A percentile compares a stretch with the other conserved stretches of the same genome.
Conservation (phyloP, 805 yeast species). For the Yamadazyma insecticola region DNA sequence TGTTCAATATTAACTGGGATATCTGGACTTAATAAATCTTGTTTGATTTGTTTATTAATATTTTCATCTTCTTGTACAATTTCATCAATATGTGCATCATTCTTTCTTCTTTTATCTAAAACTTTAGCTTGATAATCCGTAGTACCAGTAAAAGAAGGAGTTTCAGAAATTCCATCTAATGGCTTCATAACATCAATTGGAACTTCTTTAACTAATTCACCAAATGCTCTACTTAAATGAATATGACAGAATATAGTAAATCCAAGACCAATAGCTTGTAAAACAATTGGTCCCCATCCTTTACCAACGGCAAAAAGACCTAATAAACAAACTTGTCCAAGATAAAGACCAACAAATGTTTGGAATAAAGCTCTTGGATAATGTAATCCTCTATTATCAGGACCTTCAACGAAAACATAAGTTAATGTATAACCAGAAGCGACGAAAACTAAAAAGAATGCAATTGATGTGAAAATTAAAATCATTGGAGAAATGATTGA, state of each 20-base stretch:
- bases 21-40: constrained; percentile 13
- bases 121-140: constrained; percentile 32
- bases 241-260: constrained; percentile 67
- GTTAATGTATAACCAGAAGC: constrained; percentile 76
- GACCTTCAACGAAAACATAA: constrained; percentile 61
- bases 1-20: constrained; percentile 10
- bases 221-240: constrained; percentile 62
- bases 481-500: constrained; percentile 80
- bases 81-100: constrained; percentile 1
- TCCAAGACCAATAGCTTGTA: constrained; percentile 63
- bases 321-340: constrained; percentile 80
- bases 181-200: constrained; percentile 77
- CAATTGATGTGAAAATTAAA: constrained; percentile 64
- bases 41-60: constrained; percentile 15
- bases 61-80: constrained; percentile 15
- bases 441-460: constrained; percentile 68
- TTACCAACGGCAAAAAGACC: constrained; percentile 88
- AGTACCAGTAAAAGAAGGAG: constrained; percentile 47
- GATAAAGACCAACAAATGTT: constrained; percentile 79
- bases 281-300: constrained; percentile 90
- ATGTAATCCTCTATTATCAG: constrained; percentile 75
- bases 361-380: constrained; percentile 89
- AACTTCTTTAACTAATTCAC: constrained; percentile 49
- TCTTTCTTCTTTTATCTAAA: constrained; percentile 13
- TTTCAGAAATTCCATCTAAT: constrained; percentile 61